A percentile compares a stretch with the other conserved stretches of the same genome.
Conservation (phyloP, 148 eudicot genomes). For the Hydrangea macrophylla region DNA sequence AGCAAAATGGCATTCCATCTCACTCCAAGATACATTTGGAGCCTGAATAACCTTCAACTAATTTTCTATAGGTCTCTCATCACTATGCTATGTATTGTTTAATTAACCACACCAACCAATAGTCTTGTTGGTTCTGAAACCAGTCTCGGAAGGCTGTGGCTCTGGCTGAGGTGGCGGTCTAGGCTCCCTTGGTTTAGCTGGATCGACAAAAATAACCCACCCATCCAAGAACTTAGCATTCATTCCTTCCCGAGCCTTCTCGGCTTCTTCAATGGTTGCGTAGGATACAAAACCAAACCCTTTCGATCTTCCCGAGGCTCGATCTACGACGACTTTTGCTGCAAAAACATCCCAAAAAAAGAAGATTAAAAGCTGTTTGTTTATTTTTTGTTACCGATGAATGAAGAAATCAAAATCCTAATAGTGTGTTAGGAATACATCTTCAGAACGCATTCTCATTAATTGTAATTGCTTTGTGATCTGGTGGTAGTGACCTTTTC, state of each 20-base stretch:
- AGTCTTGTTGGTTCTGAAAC: conserved; percentile 78
- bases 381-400: background rate
- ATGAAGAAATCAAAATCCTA: background rate
- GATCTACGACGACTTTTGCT: conserved; percentile 75
- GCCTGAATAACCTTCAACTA: background rate
- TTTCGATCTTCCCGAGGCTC: conserved; percentile 74
- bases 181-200: conserved; percentile 73
- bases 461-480: too few relatives aligned
- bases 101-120: conserved; percentile 79
- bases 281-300: conserved; percentile 92
- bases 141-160: conserved; percentile 43
- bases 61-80: background rate
- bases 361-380: background rate
- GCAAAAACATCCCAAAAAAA: conserved; percentile 22
- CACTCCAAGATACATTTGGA: background rate
- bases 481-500: too few relatives aligned
- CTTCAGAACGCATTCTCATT: too few relatives aligned
- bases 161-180: conserved; percentile 53
- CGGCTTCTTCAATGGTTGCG: conserved; percentile 79
- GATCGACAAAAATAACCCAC: conserved; percentile 97
- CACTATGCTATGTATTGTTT: background rate
- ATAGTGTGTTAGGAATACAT: too few relatives aligned
- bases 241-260: conserved; percentile 78
- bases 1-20: background rate
- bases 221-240: conserved; percentile 88